Evolutionary conservation across 2,329 filamentous ascomycete genomes (phyloP).

Genomic region (Phoma sp.): DNA sequence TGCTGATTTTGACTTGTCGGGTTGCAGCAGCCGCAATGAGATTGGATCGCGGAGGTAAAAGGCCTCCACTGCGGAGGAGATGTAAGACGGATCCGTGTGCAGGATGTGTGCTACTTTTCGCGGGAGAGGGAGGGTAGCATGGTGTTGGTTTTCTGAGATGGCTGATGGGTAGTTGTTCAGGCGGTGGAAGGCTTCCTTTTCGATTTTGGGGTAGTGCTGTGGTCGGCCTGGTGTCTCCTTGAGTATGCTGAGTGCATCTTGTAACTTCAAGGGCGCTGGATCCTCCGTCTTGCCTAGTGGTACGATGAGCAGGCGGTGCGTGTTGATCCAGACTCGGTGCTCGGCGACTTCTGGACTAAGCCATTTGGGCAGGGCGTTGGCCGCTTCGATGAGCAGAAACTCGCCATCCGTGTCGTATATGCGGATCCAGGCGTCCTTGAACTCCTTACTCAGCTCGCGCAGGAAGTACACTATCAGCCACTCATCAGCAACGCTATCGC

Average conservation of each 20-base stretch:
- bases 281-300: constrained; percentile 53
- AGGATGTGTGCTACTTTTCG: constrained; percentile 82
- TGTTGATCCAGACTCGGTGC: constrained; percentile 87
- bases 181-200: constrained; percentile 90
- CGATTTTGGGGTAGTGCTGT: constrained; percentile 74
- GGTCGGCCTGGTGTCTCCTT: constrained; percentile 62
- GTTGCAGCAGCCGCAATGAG: constrained; percentile 70
- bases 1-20: constrained; percentile 54
- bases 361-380: constrained; percentile 86
- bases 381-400: constrained; percentile 92
- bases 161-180: constrained; percentile 81
- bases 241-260: constrained; percentile 70
- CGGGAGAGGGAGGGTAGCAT: constrained; percentile 75
- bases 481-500: constrained; percentile 95
- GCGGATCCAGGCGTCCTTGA: constrained; percentile 78
- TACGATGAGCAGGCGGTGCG: constrained; percentile 77
- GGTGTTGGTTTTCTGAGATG: constrained; percentile 77
- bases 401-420: constrained; percentile 90
- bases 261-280: constrained; percentile 60
- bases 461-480: constrained; percentile 95
- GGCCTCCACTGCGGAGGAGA: constrained; percentile 84
- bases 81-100: constrained; percentile 73
- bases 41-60: constrained; percentile 91
- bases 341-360: constrained; percentile 87
- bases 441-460: constrained; percentile 76